phyloP scores from a whole-genome alignment of 148 eudicot genomes.

The Persicaria maculosa region DNA sequence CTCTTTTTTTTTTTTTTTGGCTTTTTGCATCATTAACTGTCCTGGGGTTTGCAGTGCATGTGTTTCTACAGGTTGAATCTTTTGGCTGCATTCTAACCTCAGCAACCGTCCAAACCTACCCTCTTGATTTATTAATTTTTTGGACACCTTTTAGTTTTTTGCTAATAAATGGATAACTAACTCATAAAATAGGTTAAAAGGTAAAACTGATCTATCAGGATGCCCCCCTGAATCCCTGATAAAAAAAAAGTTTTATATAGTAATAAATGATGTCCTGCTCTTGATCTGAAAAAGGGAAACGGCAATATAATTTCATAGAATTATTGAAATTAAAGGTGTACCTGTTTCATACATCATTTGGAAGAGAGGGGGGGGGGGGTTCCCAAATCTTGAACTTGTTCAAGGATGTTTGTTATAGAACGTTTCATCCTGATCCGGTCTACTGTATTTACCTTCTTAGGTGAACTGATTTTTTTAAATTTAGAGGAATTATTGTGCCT shows the following conservation, averaged over 20 bases:
- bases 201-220: neutral
- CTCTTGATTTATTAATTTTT: neutral
- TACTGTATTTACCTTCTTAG: neutral
- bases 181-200: neutral
- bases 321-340: neutral
- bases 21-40: neutral
- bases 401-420: neutral
- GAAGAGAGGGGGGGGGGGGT: too few species aligned
- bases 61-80: too few species aligned
- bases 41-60: neutral
- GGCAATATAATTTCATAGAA: neutral
- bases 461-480: neutral
- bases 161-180: neutral
- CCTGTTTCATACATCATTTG: neutral
- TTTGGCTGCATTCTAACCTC: too few species aligned
- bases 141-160: neutral
- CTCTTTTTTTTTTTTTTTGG: neutral
- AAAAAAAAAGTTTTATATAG: neutral
- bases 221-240: neutral
- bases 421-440: neutral
- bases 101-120: neutral
- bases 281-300: neutral
- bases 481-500: neutral
- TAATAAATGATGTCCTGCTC: neutral
- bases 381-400: neutral